Base-by-base conservation (phyloP, 139 green algal genomes). In the Choricystis sp. region DNA sequence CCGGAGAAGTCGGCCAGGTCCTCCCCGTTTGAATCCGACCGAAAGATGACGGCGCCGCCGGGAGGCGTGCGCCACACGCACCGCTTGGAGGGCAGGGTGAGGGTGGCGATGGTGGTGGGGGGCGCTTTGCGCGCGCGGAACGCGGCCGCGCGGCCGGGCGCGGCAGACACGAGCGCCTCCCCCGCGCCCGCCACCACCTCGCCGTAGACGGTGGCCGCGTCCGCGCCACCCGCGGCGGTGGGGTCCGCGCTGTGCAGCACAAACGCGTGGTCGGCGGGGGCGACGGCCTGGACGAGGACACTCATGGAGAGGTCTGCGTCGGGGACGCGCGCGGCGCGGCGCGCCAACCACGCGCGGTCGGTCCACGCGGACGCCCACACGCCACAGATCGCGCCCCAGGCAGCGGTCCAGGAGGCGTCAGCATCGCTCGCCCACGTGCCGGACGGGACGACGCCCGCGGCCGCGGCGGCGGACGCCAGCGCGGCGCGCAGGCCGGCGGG, bases 11-110 rank as follows among this genome's bases (percentile, higher is more conserved):
- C 90, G 73, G 94, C 86, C 24, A 97, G 77, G 72, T 97, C 90
- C 74, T 97, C 90, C 14, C 86, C 91, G 68, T 97, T 97, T 26
- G 86, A 94, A 72, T 97, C 91, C 26, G 82, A 94, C 21, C 90
- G 72, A 1, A 81, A 86, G 65, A 94, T 93, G 49, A 94, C 68
- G 22, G 57, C 57, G 48, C 59, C 59, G 27, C 31, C 60, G 23
- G 31, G 57, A 19, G 73, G 62, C 0, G 71, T 75, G 85, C 66
- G 40, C 40, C 9, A 16, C 40, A 52, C 40, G 40, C 16, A 52
- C 40, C 40, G 74, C 76, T 94, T 94, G 75, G 73, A 74, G 25
- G 86, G 86, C 65, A 89, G 66, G 5, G 72, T 64, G 48, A 79
- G 52, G 30, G 65, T 25, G 24, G 55, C 60, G 19, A 56, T 61